phyloP scores from a whole-genome alignment of 306 rosid species.

The Rosa multiflora region DNA sequence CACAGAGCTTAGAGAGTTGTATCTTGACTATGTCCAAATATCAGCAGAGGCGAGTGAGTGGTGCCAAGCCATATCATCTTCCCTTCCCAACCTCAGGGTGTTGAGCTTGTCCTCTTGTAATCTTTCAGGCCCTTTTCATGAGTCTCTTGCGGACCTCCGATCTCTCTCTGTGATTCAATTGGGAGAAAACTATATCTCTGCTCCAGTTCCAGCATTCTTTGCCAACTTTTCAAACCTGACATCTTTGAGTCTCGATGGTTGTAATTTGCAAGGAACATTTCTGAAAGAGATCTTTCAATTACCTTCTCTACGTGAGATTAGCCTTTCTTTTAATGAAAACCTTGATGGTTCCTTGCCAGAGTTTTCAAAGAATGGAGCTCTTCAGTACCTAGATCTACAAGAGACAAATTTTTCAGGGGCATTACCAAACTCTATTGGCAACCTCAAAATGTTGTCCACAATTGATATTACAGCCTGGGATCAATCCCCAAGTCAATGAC shows the following conservation, averaged over 20 bases:
- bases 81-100: conserved; percentile 22
- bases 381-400: neutral
- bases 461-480: conserved; percentile 21
- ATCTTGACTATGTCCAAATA: conserved; percentile 42
- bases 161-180: conserved; percentile 25
- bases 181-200: neutral
- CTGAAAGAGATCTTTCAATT: conserved; percentile 20
- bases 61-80: conserved; percentile 32
- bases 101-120: conserved; percentile 22
- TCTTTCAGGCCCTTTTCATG: conserved; percentile 21
- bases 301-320: conserved; percentile 5
- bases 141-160: conserved; percentile 17
- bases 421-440: conserved; percentile 25
- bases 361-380: conserved; percentile 7
- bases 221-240: too few relatives aligned
- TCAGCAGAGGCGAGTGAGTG: conserved; percentile 39
- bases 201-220: conserved; percentile 21
- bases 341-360: conserved; percentile 34
- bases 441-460: conserved; percentile 17
- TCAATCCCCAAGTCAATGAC: conserved; percentile 21
- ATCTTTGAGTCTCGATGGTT: too few relatives aligned
- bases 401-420: conserved; percentile 16
- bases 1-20: conserved; percentile 23
- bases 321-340: neutral
- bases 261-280: too few relatives aligned